Percentiles rank a stretch among this genome's conserved stretches.
phyloP scores from a whole-genome alignment of 2,329 filamentous ascomycete genomes.

The Thelonectria discophora region DNA sequence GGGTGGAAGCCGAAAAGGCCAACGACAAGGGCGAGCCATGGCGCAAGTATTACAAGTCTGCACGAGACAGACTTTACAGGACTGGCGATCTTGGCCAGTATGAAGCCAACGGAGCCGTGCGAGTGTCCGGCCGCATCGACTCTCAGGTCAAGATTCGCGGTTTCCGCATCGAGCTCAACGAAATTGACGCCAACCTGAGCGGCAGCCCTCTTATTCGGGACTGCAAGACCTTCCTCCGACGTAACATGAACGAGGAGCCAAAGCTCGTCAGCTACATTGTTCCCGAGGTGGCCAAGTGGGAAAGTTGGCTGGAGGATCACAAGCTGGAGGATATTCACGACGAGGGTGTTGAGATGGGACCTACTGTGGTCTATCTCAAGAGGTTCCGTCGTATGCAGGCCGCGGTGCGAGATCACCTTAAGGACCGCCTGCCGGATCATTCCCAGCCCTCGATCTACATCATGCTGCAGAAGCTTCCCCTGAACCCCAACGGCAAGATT shows the following conservation, averaged over 20 bases:
- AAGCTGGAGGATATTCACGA: slow-evolving; percentile 64
- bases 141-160: slow-evolving; percentile 95
- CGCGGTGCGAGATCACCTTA: slow-evolving; percentile 49
- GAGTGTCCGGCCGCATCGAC: slow-evolving; percentile 82
- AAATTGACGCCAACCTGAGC: slow-evolving; percentile 87
- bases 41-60: slow-evolving; percentile 80
- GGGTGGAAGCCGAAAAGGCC: slow-evolving; percentile 69
- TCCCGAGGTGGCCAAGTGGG: slow-evolving; percentile 73
- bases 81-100: slow-evolving; percentile 80
- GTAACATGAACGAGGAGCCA: slow-evolving; percentile 67
- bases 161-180: slow-evolving; percentile 92
- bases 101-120: slow-evolving; percentile 72
- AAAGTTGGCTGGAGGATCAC: slow-evolving; percentile 68
- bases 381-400: slow-evolving; percentile 57
- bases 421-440: slow-evolving; percentile 42
- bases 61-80: slow-evolving; percentile 84
- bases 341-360: slow-evolving; percentile 57
- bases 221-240: slow-evolving; percentile 79
- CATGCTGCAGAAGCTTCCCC: slow-evolving; percentile 61
- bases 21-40: slow-evolving; percentile 73
- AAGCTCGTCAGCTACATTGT: slow-evolving; percentile 91
- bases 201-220: slow-evolving; percentile 81
- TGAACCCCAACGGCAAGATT: slow-evolving; percentile 83
- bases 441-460: slow-evolving; percentile 47
- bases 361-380: slow-evolving; percentile 54